phyloP scores from a whole-genome alignment of 139 green algal genomes.

The Picochlorum sp. region DNA sequence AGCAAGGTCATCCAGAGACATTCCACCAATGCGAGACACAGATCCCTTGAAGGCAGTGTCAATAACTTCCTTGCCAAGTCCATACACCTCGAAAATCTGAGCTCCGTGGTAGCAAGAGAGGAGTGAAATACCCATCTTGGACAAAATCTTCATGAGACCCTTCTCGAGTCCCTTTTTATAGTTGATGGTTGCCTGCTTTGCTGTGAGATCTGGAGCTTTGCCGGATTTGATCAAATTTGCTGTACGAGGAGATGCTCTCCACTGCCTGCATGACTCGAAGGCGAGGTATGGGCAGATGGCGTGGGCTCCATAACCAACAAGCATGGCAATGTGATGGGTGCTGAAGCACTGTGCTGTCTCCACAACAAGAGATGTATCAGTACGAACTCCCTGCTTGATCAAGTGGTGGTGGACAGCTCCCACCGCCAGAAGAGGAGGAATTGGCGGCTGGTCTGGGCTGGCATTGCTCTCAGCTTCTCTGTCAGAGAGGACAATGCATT shows the following conservation, averaged over 20 bases:
- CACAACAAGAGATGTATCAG: constrained; percentile 88
- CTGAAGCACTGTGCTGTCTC: constrained; percentile 85
- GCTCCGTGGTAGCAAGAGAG: constrained; percentile 89
- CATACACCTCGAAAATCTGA: constrained; percentile 99
- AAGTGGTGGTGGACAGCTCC: constrained; percentile 98
- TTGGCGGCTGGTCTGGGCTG: constrained; percentile 47
- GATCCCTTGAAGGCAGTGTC: constrained; percentile 69
- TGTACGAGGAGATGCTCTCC: constrained; percentile 70
- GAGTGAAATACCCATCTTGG: constrained; percentile 99
- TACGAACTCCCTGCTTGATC: constrained; percentile 69
- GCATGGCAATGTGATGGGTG: constrained; percentile 84
- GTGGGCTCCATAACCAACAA: constrained; percentile 94
- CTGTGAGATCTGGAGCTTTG: constrained; percentile 72
- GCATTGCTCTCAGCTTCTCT: constrained; percentile 24
- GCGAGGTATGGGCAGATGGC: constrained; percentile 95
- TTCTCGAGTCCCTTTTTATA: constrained; percentile 91
- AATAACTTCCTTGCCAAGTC: constrained; percentile 84
- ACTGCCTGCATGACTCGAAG: constrained; percentile 92
- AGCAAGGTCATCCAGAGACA: constrained; percentile 87
- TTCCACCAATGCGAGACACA: constrained; percentile 93
- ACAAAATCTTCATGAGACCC: constrained; percentile 98
- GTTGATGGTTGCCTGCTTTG: constrained; percentile 78
- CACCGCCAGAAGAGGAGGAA: constrained; percentile 85
- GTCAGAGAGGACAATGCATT: constrained; percentile 69
- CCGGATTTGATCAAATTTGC: constrained; percentile 81